Evolutionary conservation across 1,284 basidiomycete species (phyloP).

Genomic region (Fomitopsis pinicola): DNA sequence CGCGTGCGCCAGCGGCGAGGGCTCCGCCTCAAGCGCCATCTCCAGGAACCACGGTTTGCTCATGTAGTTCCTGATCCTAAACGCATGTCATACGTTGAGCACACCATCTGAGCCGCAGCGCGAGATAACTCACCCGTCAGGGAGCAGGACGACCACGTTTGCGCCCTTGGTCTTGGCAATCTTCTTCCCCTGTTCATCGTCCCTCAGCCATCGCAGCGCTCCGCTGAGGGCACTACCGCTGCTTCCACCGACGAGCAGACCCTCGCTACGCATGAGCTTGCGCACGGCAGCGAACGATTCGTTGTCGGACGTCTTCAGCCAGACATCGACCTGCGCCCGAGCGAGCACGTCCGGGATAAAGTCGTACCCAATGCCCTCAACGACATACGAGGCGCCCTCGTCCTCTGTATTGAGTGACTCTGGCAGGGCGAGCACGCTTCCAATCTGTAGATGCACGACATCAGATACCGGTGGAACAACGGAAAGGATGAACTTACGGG

Average conservation of each 20-base stretch:
- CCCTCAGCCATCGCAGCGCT: slow-evolving; percentile 72
- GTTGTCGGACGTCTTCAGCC: slow-evolving; percentile 86
- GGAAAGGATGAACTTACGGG: slow-evolving; percentile 51
- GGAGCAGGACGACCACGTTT: slow-evolving; percentile 88
- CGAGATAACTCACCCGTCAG: slow-evolving; percentile 75
- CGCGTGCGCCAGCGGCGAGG: slow-evolving; percentile 44
- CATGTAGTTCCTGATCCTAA: slow-evolving; percentile 92
- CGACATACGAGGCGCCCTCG: slow-evolving; percentile 63
- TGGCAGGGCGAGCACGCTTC: slow-evolving; percentile 83
- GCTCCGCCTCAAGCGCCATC: slow-evolving; percentile 52
- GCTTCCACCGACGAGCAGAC: slow-evolving; percentile 88
- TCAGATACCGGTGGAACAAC: not conserved
- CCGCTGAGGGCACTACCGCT: slow-evolving; percentile 84
- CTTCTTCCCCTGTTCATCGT: slow-evolving; percentile 57
- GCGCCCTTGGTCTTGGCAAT: slow-evolving; percentile 68
- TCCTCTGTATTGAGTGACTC: slow-evolving; percentile 42
- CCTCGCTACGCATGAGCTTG: slow-evolving; percentile 83
- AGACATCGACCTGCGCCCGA: slow-evolving; percentile 58
- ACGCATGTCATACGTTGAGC: not conserved
- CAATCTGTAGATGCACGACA: slow-evolving; percentile 47
- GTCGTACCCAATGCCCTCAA: slow-evolving; percentile 96
- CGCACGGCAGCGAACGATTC: slow-evolving; percentile 79
- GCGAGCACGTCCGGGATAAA: slow-evolving; percentile 83
- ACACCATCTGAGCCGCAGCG: not conserved
- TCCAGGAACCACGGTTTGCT: slow-evolving; percentile 85